Evolutionary conservation across 2,329 filamentous ascomycete species (phyloP).

Genomic region (Rhinocladiella similis): DNA sequence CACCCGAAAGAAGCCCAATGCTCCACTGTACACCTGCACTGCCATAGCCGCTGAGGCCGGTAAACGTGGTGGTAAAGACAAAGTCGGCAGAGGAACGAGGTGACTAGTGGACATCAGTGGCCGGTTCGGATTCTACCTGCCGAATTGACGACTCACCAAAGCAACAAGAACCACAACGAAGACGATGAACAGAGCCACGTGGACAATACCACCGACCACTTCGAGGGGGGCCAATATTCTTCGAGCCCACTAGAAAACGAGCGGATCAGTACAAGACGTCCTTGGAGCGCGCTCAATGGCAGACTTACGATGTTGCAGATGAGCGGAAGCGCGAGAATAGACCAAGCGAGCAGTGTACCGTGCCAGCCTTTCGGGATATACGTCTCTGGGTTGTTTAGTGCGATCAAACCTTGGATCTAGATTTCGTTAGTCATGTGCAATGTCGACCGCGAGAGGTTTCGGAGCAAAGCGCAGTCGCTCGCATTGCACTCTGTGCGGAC

Average conservation of each 20-base stretch:
- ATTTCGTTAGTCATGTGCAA: slow-evolving; percentile 30
- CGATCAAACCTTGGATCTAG: slow-evolving; percentile 37
- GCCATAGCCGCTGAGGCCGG: slow-evolving; percentile 41
- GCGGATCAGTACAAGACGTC: too few species aligned
- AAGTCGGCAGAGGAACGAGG: slow-evolving; percentile 35
- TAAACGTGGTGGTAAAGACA: slow-evolving; percentile 48
- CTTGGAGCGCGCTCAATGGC: too few species aligned
- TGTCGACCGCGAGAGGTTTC: slow-evolving; percentile 28
- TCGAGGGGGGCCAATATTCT: slow-evolving; percentile 34
- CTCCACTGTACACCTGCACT: slow-evolving; percentile 37
- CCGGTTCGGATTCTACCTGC: too few species aligned
- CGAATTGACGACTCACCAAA: slow-evolving; percentile 17
- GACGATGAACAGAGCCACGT: slow-evolving; percentile 39
- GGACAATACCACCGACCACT: slow-evolving; percentile 31
- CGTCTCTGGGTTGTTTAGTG: slow-evolving; percentile 36
- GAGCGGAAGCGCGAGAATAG: slow-evolving; percentile 36
- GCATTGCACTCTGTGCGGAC: too few species aligned
- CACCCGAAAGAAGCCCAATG: slow-evolving; percentile 38
- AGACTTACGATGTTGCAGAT: slow-evolving; percentile 33
- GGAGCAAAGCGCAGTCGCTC: background rate
- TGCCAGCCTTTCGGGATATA: slow-evolving; percentile 49
- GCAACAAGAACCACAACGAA: slow-evolving; percentile 37
- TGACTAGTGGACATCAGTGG: slow-evolving; percentile 3
- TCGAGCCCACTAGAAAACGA: slow-evolving; percentile 25
- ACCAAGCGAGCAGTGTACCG: slow-evolving; percentile 46